A percentile compares a stretch with the other conserved stretches of the same genome.
Evolutionary conservation across 208 protist species (phyloP).

Genomic region (Plasmodiophora brassicae): DNA sequence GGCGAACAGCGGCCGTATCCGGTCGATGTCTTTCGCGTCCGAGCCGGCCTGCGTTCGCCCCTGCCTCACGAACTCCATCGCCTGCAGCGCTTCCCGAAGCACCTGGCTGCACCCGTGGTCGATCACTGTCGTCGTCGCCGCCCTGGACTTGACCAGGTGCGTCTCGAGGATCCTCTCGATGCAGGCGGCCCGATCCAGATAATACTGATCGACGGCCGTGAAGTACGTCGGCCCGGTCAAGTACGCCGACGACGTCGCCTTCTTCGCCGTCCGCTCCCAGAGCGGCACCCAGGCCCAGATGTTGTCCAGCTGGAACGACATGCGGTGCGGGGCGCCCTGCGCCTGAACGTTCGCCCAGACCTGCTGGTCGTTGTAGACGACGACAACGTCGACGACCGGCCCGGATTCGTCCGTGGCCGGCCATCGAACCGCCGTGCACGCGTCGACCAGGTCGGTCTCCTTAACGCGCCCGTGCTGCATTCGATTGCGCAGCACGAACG

Average conservation of each 20-base stretch:
- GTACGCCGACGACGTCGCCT: background rate
- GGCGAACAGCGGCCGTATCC: background rate
- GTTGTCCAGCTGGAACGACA: background rate
- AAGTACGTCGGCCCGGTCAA: background rate
- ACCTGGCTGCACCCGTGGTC: background rate
- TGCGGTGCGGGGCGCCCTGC: background rate
- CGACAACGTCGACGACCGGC: background rate
- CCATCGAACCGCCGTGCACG: background rate
- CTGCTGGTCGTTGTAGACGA: background rate
- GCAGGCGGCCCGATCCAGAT: background rate
- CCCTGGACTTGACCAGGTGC: background rate
- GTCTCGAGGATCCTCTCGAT: background rate
- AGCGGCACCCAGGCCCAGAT: background rate
- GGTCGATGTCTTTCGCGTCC: constrained; percentile 4
- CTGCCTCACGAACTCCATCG: background rate
- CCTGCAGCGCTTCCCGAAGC: background rate
- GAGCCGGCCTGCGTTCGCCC: background rate
- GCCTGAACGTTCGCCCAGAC: constrained; percentile 1
- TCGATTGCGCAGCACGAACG: constrained; percentile 8
- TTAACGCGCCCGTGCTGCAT: background rate
- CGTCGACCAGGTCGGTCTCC: background rate
- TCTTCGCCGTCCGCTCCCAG: background rate
- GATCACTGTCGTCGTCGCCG: background rate
- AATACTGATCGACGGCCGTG: background rate
- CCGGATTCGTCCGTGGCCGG: background rate